Conservation (phyloP, 352 stramenopile species). For the Pythium folliculosum region DNA sequence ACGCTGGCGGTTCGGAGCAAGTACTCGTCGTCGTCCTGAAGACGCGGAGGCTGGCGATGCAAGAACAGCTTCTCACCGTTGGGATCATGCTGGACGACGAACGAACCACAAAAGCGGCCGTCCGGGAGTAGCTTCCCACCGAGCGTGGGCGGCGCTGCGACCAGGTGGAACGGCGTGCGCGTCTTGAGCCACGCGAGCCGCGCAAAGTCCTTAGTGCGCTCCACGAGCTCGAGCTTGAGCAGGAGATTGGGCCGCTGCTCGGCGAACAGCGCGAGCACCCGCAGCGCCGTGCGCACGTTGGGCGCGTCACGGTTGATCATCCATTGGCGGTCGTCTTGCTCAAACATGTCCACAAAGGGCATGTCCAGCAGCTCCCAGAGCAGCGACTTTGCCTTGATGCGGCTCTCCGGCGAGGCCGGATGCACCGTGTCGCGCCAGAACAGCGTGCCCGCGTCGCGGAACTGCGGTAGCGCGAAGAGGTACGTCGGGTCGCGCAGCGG, state of each 20-base stretch:
- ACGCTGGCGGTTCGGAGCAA: neutral
- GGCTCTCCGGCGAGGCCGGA: slow-evolving; percentile 21
- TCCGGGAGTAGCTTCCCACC: neutral
- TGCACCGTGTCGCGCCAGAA: slow-evolving; percentile 36
- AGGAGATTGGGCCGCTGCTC: slow-evolving; percentile 28
- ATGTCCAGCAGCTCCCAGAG: slow-evolving; percentile 34
- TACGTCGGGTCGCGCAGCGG: slow-evolving; percentile 30
- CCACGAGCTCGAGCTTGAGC: slow-evolving; percentile 20
- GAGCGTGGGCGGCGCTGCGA: slow-evolving; percentile 17
- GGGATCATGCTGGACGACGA: slow-evolving; percentile 31
- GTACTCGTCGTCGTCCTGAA: neutral
- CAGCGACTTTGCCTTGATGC: slow-evolving; percentile 21
- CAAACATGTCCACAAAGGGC: slow-evolving; percentile 29
- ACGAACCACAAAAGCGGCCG: slow-evolving; percentile 26
- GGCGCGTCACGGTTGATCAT: slow-evolving; percentile 22
- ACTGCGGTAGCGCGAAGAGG: slow-evolving; percentile 26
- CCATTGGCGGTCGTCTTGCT: slow-evolving; percentile 31
- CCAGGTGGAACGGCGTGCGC: slow-evolving; percentile 27
- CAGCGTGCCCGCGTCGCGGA: slow-evolving; percentile 12
- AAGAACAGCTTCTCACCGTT: slow-evolving; percentile 24
- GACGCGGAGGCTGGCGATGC: slow-evolving; percentile 11
- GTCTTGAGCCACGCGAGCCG: slow-evolving; percentile 33
- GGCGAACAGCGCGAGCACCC: slow-evolving; percentile 24
- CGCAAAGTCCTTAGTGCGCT: slow-evolving; percentile 30
- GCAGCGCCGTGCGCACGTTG: slow-evolving; percentile 6